Base-by-base conservation (phyloP, 108 stramenopile species). In the Asterionellopsis glacialis region DNA sequence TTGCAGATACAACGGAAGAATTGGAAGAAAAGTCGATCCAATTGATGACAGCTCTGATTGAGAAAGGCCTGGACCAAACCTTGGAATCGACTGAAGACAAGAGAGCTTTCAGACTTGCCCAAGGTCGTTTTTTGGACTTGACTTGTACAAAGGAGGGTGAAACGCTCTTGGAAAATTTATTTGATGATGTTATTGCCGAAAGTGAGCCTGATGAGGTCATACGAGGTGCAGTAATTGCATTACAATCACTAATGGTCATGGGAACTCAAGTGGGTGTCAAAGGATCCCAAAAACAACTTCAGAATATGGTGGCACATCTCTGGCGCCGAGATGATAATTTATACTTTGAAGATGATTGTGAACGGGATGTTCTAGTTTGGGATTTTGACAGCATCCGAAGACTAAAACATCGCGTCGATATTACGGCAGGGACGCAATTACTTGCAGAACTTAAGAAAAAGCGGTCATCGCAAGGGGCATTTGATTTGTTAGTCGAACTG, bases 191-290 rank as follows among this genome's bases (percentile, higher is more conserved):
- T 27, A 19, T 41, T 13, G 59, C 50, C 21, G 41, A 41, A 41
- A 24, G 28, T 57, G 22, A 12, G 54, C 27, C 51, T 23, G 55
- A 54, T 18, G 39, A 65, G 28, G 62, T 85, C 9, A 55, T 87
- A 24, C 63, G 55, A 55, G 74, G 66, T 24, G 79, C 85, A 15
- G 64, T 87, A 41, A 66, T 61, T 11, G 45, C 72, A 22, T 48
- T 91, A 24, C 89, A 91, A 73, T 85, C 82, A 23, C 59, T 91
- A 13, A 54, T 73, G 11, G 68, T 85, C 15, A 50, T 79, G 56
- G 89, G 73, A 6, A 84, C 72, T 64, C 81, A 82, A 55, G 64
- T 79, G 4, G 85, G 85, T 13, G 65, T 87, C 27, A 80, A 81
- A 45, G 81, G 79, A 15, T 49, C 57, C 14, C 81, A 81, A 42